phyloP scores from a whole-genome alignment of 306 rosid genomes.

The Quercus ilex region DNA sequence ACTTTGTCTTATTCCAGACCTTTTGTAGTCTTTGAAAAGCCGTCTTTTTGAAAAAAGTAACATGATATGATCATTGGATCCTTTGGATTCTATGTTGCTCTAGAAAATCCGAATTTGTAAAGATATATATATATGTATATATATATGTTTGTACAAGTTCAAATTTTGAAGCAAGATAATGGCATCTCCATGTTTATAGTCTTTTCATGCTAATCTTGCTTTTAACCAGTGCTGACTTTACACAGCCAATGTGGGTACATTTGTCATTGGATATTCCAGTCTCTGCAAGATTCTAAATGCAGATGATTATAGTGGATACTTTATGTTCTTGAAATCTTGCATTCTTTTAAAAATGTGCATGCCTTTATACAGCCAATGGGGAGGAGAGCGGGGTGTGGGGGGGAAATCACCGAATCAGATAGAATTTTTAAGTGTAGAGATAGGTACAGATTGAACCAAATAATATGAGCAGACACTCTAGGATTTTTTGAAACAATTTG shows the following conservation, averaged over 20 bases:
- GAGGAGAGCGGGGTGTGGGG: too few species aligned
- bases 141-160: neutral
- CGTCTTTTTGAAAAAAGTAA: neutral
- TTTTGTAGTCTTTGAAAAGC: neutral
- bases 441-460: too few species aligned
- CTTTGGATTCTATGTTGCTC: neutral
- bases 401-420: too few species aligned
- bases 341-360: too few species aligned
- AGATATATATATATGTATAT: neutral
- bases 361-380: too few species aligned
- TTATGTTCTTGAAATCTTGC: too few species aligned
- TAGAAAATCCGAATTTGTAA: neutral
- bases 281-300: neutral
- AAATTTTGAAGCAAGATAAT: neutral
- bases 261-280: neutral
- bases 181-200: neutral
- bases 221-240: neutral
- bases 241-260: neutral
- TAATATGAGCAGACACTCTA: too few species aligned
- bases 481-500: too few species aligned
- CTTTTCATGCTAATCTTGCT: neutral
- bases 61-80: neutral
- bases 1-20: neutral
- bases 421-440: too few species aligned
- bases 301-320: too few species aligned